A percentile compares a stretch with the other conserved stretches of the same genome.
Conservation (phyloP, 2,329 filamentous ascomycete genomes). For the Alternaria brassicae region DNA sequence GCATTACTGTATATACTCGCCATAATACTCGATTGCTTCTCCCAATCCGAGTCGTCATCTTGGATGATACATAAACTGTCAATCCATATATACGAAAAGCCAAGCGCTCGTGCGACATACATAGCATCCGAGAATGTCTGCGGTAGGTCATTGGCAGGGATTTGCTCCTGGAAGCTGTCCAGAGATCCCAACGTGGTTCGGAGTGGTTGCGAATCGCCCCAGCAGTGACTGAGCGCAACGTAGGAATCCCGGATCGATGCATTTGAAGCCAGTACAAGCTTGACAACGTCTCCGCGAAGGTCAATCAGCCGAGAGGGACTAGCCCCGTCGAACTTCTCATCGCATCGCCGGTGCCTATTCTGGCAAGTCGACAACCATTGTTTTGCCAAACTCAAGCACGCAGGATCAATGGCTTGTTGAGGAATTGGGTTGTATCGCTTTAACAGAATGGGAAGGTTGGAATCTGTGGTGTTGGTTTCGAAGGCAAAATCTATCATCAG, state of each 20-base stretch:
- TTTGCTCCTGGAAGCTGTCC: neutral
- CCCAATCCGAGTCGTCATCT: conserved; percentile 7
- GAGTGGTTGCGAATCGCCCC: neutral
- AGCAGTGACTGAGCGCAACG: neutral
- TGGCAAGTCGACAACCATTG: neutral
- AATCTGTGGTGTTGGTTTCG: neutral
- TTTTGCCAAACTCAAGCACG: neutral
- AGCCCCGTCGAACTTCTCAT: neutral
- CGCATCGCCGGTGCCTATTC: neutral
- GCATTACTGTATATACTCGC: conserved; percentile 7
- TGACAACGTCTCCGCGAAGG: neutral
- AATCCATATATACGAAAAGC: conserved; percentile 23
- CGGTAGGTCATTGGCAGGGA: neutral
- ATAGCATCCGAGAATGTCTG: neutral
- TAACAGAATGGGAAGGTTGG: neutral
- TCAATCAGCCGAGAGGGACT: neutral
- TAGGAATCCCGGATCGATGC: neutral
- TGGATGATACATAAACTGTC: conserved; percentile 28
- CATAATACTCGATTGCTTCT: conserved; percentile 11
- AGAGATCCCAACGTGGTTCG: neutral
- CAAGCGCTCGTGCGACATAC: neutral
- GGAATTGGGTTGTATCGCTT: neutral
- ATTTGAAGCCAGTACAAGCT: neutral
- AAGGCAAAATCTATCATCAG: neutral
- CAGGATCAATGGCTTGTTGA: neutral